phyloP scores from a whole-genome alignment of 192 early-diverging fungal species.

The Cladochytrium replicatum region DNA sequence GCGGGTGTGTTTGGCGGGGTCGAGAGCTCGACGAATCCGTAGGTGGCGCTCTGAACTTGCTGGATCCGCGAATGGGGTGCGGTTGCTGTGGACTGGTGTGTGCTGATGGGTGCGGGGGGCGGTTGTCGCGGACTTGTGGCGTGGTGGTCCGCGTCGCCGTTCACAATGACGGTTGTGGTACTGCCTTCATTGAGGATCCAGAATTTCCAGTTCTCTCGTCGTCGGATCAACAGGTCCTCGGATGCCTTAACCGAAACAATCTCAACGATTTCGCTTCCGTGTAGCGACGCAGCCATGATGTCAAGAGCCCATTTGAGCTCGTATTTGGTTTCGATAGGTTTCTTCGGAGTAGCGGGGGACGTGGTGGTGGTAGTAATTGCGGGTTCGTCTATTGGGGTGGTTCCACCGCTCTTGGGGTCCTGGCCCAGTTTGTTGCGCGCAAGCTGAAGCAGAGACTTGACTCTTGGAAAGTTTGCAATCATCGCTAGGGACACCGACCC shows the following conservation, averaged over 20 bases:
- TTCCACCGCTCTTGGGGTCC: neutral
- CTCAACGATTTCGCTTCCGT: slow-evolving; percentile 45
- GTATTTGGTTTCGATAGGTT: slow-evolving; percentile 9
- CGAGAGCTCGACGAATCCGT: too few relatives aligned
- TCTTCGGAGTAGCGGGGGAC: slow-evolving; percentile 18
- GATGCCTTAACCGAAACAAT: too few relatives aligned
- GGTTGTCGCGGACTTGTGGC: too few relatives aligned
- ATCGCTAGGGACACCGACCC: slow-evolving; percentile 74
- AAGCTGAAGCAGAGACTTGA: slow-evolving; percentile 47
- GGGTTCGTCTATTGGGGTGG: neutral
- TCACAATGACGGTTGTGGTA: slow-evolving; percentile 7
- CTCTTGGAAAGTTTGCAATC: slow-evolving; percentile 81
- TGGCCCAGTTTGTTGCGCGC: neutral
- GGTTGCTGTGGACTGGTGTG: too few relatives aligned
- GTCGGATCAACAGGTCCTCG: slow-evolving; percentile 18
- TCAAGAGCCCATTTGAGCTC: slow-evolving; percentile 13
- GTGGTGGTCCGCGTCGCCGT: slow-evolving; percentile 2
- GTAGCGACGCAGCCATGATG: slow-evolving; percentile 16
- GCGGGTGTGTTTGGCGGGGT: too few relatives aligned
- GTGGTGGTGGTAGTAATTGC: neutral
- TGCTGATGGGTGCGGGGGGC: too few relatives aligned
- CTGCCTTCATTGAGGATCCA: slow-evolving; percentile 71
- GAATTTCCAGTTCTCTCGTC: slow-evolving; percentile 69
- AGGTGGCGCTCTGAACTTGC: too few relatives aligned
- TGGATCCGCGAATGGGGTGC: too few relatives aligned